Base-by-base conservation (phyloP, 2,329 filamentous ascomycete species). In the Fusarium nelsonii region DNA sequence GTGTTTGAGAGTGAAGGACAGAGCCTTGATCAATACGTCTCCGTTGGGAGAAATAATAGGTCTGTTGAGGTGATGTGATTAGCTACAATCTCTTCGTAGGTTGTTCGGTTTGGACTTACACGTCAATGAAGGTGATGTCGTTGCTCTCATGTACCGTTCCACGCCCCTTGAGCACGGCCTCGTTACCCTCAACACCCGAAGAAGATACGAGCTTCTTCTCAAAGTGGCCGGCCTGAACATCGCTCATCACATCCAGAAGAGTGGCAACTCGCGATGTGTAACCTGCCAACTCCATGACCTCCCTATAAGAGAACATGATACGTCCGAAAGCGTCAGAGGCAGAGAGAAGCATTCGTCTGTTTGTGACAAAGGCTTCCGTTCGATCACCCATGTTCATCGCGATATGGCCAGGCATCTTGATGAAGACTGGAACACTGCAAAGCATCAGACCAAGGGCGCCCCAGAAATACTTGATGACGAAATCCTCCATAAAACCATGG, bases 401-500 rank as follows among this genome's bases (percentile, higher is more conserved):
- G 43, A 86, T 77, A 68, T 90, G 85, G 2, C 92, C 92, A 0
- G 94, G 94, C 18, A 97, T 87, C 79, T 95, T 95, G 84, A 99
- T 92, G 79, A 99, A 99, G 3, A 98, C 95, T 0, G 96, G 96
- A 1, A 97, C 90, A 79, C 93, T 97, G 84, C 96, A 99, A 11
- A 99, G 89, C 68, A 97, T 80, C 69, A 99, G 85, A 2, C 96
- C 96, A 43, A 99, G 80, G 3, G 96, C 95, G 40, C 96, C 96
- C 96, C 96, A 99, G 81, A 98, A 96, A 78, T 99, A 99, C 80
- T 99, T 99, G 81, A 99, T 97, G 60, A 98, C 93, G 80, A 97
- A 99, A 79, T 99, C 96, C 78, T 99, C 96, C 95, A 98, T 97
- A 75, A 99, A 91, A n/a, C 94, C 95, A 78, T 99, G 95, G 79